Conservation (phyloP, 768 basidiomycete genomes). For the Tephrocybe sp. region DNA sequence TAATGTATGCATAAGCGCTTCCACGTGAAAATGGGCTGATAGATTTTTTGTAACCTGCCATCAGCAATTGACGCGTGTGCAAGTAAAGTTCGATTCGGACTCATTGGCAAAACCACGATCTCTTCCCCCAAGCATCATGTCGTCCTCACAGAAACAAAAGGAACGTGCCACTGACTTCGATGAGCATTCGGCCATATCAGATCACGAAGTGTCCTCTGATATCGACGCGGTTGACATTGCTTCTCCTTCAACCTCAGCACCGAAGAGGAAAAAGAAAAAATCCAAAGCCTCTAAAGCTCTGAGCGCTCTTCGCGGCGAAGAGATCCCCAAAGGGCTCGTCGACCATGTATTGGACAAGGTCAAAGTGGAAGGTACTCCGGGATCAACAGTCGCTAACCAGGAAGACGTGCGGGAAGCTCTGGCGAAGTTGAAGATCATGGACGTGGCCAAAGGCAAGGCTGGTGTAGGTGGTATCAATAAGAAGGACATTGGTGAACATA, state of each 20-base stretch:
- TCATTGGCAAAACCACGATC: not conserved
- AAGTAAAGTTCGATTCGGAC: no score
- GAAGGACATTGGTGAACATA: constrained; percentile 86
- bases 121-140: constrained; percentile 7
- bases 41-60: no score
- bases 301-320: constrained; percentile 47
- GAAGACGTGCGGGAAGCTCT: constrained; percentile 69
- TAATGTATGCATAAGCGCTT: no score
- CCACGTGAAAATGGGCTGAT: no score
- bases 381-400: constrained; percentile 48
- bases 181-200: constrained; percentile 34
- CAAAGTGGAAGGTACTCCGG: constrained; percentile 52
- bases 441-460: constrained; percentile 79
- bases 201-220: constrained; percentile 35
- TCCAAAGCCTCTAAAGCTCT: constrained; percentile 61
- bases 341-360: constrained; percentile 69
- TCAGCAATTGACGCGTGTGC: not conserved
- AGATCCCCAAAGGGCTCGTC: constrained; percentile 62
- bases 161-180: constrained; percentile 41
- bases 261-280: constrained; percentile 88
- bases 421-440: constrained; percentile 81
- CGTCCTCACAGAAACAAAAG: constrained; percentile 39
- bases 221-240: constrained; percentile 14
- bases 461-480: constrained; percentile 74
- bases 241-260: constrained; percentile 41